Base-by-base conservation (phyloP, 1,284 basidiomycete genomes). In the Bothia castanella region DNA sequence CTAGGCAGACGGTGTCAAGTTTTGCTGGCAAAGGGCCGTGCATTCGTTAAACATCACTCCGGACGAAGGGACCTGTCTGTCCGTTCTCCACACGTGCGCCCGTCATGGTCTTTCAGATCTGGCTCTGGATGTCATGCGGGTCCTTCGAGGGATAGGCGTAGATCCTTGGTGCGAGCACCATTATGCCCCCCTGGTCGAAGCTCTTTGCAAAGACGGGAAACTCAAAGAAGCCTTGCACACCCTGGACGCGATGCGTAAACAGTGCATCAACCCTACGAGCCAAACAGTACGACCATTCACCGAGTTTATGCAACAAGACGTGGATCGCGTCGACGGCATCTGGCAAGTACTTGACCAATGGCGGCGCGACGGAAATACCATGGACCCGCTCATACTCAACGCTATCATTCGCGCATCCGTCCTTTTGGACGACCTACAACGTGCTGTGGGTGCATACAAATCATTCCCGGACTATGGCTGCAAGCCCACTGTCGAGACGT, bases 361-460 rank as follows among this genome's bases (percentile, higher is more conserved):
- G 59, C 73, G 76, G 45, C 69, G 74, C 38, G 74, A 78, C 29
- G 79, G 76, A 13, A 72, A 75, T 49, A 56, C 59, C 0, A 63
- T 92, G 42, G 82, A 88, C 58, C 61, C 81, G 13, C 69, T 75
- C 30, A 77, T 80, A 10, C 66, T 90, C 52, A 89, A 89, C 60
- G 74, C 79, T 27, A 63, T 92, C 51, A 72, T 93, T 49, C 73
- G 76, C 52, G 89, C 87, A 0, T 77, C 82, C 0, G 71, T 83
- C 34, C 60, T 66, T n/a, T 69, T 83, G 2, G 74, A 75, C 12
- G 90, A 92, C 65, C 68, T 93, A 9, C 84, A 87, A 55, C 85
- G 89, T 25, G 88, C 87, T 0, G 69, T 93, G 42, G 87, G 87
- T 7, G 81, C 83, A 9, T 92, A 90, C 74, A 82, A 83, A 56